These are phyloP conservation scores for Termitomyces sp. DNA, from an alignment of 768 basidiomycete species.

Conservation along the genomic window DNA sequence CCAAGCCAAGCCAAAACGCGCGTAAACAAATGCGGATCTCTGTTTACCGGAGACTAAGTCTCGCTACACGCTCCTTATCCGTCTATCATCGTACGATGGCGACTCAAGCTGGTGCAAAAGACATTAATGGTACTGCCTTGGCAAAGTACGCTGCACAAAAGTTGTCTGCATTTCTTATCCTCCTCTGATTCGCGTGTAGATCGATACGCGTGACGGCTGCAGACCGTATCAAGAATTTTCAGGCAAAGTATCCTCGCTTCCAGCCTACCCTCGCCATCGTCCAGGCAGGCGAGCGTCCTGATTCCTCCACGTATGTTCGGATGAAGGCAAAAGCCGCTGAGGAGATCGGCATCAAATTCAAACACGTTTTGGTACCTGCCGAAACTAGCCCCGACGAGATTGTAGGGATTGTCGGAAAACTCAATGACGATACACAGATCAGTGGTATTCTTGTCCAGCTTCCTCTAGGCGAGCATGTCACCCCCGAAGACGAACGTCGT, in stretches of 20 bases:
- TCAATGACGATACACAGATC: conserved; percentile 79
- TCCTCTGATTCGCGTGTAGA: conserved; percentile 37
- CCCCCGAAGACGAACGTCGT: conserved; percentile 76
- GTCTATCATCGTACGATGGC: conserved; percentile 37
- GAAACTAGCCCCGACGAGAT: conserved; percentile 73
- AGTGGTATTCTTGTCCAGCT: conserved; percentile 95
- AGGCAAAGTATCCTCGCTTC: conserved; percentile 79
- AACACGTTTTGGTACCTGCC: conserved; percentile 72
- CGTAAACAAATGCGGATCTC: conserved; percentile 24
- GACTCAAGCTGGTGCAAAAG: conserved; percentile 31
- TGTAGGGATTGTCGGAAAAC: conserved; percentile 69
- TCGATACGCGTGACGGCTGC: conserved; percentile 77
- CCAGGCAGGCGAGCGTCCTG: conserved; percentile 89
- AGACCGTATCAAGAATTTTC: conserved; percentile 60
- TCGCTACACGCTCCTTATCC: conserved; percentile 29
- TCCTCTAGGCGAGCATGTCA: conserved; percentile 83
- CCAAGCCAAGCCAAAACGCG: conserved; percentile 17
- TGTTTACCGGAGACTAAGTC: conserved; percentile 14
- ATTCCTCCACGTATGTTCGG: conserved; percentile 89
- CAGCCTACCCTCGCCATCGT: conserved; percentile 88
- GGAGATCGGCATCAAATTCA: conserved; percentile 87
- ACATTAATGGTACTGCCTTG: conserved; percentile 82
- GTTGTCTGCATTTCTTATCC: conserved; percentile 2
- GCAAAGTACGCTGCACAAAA: conserved; percentile 62
- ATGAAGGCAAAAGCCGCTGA: conserved; percentile 97